Conservation (phyloP, 495 filamentous ascomycete genomes). For the Barbatosphaeria neglecta region DNA sequence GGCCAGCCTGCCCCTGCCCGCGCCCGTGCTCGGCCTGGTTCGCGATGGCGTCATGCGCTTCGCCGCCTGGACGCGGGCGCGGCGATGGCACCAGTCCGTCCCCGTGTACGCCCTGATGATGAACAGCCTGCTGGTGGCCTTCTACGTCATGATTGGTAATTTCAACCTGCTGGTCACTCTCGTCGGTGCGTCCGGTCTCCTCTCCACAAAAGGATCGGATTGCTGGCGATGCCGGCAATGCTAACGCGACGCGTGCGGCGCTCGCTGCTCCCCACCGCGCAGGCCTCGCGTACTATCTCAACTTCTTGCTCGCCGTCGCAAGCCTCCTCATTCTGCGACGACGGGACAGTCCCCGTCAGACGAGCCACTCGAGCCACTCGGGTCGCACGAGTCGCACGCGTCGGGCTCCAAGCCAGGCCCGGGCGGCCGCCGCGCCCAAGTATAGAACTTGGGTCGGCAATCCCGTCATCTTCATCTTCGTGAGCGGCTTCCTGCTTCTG, state of each 20-base stretch:
- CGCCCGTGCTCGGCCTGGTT: conserved; percentile 1
- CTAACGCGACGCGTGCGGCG: no score
- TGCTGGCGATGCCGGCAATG: no score
- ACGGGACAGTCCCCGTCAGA: not conserved
- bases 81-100: conserved; percentile 8
- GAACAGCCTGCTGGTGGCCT: conserved; percentile 7
- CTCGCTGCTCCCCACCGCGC: conserved; percentile 1
- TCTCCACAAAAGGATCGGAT: no score
- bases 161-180: conserved; percentile 10
- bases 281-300: conserved; percentile 9
- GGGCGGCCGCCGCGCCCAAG: not conserved
- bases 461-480: conserved; percentile 7
- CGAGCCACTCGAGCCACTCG: no score
- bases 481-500: conserved; percentile 9
- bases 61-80: conserved; percentile 5
- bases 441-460: conserved; percentile 7
- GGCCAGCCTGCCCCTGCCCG: not conserved
- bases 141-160: conserved; percentile 7
- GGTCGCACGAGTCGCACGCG: no score
- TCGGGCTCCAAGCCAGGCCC: not conserved
- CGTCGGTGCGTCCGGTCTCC: conserved; percentile 7
- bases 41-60: conserved; percentile 3
- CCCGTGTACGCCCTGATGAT: conserved; percentile 7
- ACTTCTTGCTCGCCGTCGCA: conserved; percentile 8
- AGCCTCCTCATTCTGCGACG: conserved; percentile 6